Percentiles rank a stretch among this genome's conserved stretches.
These are phyloP conservation scores for Aureobasidium sp. DNA, from an alignment of 2,329 filamentous ascomycete genomes.

Conservation along the genomic window DNA sequence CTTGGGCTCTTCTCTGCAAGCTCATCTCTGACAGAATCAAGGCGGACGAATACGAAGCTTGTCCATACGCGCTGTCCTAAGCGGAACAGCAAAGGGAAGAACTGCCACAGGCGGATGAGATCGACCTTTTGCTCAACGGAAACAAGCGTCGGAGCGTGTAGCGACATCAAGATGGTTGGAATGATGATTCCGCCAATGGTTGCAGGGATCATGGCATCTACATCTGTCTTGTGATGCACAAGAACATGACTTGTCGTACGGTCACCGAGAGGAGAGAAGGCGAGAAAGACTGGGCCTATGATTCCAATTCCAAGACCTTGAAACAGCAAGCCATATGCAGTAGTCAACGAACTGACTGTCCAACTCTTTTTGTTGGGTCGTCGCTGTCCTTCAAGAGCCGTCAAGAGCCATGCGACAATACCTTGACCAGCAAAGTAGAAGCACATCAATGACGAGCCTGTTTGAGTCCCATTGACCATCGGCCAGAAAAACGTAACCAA, in stretches of 20 bases:
- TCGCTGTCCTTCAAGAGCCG: slow-evolving; percentile 2
- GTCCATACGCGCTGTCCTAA: background rate
- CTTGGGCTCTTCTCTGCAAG: background rate
- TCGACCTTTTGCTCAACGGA: background rate
- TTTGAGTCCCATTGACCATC: background rate
- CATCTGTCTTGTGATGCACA: background rate
- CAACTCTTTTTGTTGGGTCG: background rate
- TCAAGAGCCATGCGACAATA: slow-evolving; percentile 5
- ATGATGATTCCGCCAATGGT: background rate
- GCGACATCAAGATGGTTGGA: slow-evolving; percentile 9
- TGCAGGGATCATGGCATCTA: background rate
- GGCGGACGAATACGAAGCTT: background rate
- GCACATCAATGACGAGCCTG: slow-evolving; percentile 2
- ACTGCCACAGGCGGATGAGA: slow-evolving; percentile 6
- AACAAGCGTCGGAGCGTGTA: background rate
- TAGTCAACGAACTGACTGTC: background rate
- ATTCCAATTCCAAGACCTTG: slow-evolving; percentile 7
- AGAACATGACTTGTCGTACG: background rate
- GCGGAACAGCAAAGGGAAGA: slow-evolving; percentile 1
- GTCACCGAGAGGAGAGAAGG: background rate
- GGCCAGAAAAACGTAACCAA: slow-evolving; percentile 7
- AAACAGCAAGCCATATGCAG: slow-evolving; percentile 6
- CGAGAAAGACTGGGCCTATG: slow-evolving; percentile 2
- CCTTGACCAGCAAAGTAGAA: slow-evolving; percentile 12
- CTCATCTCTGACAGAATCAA: background rate